Evolutionary conservation across 345 rosid genomes (phyloP), one percentile per base, ranked within the genome.

Genomic region (Streptanthus diversifolius): DNA sequence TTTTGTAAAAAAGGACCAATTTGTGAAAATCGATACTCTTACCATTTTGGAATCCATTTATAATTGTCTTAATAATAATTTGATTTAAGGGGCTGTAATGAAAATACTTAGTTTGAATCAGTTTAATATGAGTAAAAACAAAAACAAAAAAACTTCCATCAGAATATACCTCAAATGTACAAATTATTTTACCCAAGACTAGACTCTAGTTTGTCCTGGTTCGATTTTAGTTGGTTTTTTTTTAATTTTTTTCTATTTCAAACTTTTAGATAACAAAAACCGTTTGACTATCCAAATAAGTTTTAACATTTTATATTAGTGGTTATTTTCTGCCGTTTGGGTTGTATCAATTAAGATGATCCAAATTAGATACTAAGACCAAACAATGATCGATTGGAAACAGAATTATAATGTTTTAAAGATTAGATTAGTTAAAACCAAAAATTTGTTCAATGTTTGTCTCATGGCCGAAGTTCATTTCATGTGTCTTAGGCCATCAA

Each of bases 401-500:
- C 43, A 41, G 1, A 54, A 27, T 3, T 24, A 7, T 17, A 11
- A 17, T 11, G 3, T 6, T 39, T 24, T 15, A 18, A 13, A 8
- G 6, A 37, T 27, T 25, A 48, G 30, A 71, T 51, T 49, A 60
- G 68, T 25, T 37, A 27, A 60, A 71, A 37, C 15, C 33, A 13
- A 29, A 49, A 18, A 2, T 5, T 29, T 49, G 63, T 39, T 62
- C 27, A 70, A 4, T 45, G 65, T 43, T 43, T 18, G 37, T 24
- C 49, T 37, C 61, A 52, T 55, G n/a, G 43, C 29, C 75, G 18
- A 37, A 61, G 25, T 25, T 49, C 32, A 5, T 5, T 67, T 5
- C 32, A 45, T 35, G 47, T 70, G 58, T 52, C 58, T 68, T 55
- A 39, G 64, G 54, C 63, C 54, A 56, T 35, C 45, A 43, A 69